Percentiles rank a stretch among this genome's conserved stretches.
Conservation (phyloP, 2,329 filamentous ascomycete genomes). For the Colletotrichum kahawae region DNA sequence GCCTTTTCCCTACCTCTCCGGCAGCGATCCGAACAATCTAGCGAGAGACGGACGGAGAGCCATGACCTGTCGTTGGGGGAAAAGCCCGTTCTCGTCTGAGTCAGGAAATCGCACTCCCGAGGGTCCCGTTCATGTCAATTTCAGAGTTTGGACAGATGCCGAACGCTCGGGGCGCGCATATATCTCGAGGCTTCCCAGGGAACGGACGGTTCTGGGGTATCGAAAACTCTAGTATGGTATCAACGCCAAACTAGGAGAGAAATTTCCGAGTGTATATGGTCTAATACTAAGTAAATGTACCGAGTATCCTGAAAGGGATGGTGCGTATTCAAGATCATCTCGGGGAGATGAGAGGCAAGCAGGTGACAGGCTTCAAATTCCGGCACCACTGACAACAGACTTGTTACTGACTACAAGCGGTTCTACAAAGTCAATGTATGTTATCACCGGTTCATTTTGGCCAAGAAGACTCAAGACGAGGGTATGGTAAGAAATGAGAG, state of each 20-base stretch:
- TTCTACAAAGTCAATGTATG: accelerated
- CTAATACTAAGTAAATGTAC: too few relatives aligned
- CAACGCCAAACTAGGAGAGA: neutral
- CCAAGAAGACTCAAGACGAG: accelerated
- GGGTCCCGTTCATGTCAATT: neutral
- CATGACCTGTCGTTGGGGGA: neutral
- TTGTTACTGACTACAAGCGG: neutral
- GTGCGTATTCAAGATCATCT: too few relatives aligned
- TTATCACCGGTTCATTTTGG: accelerated
- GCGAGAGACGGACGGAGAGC: neutral
- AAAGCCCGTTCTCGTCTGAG: neutral
- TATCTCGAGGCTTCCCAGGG: neutral
- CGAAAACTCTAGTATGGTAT: neutral
- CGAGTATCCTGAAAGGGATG: too few relatives aligned
- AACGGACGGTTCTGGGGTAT: neutral
- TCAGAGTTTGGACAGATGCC: neutral
- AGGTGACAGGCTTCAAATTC: too few relatives aligned
- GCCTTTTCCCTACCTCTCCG: neutral
- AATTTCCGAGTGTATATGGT: too few relatives aligned
- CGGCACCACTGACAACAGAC: too few relatives aligned
- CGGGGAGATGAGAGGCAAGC: too few relatives aligned
- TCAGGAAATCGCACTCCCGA: neutral
- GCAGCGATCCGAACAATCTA: neutral
- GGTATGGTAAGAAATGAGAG: neutral
- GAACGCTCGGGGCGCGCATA: neutral